Base-by-base conservation (phyloP, 2,329 filamentous ascomycete genomes). In the Nothomitra cinnamomea region DNA sequence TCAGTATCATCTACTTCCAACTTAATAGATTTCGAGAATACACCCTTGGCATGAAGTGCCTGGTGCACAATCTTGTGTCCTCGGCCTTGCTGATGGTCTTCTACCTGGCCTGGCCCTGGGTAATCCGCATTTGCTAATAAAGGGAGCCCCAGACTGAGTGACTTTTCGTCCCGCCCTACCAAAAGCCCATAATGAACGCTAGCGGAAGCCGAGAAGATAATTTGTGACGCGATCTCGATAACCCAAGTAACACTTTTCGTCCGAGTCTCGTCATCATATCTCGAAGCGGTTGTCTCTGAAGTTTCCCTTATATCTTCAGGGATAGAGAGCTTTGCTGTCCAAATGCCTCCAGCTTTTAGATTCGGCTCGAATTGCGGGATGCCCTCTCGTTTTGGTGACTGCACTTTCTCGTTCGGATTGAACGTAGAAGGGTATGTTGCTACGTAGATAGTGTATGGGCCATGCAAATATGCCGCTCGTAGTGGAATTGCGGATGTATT, bases 281-380 rank as follows among this genome's bases (percentile, higher is more conserved):
- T 24, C 21, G 24, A 15, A 3, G 32, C 53, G 66, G 67, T 42
- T 40, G 65, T 68, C 6, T 53, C 52, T 21, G 82, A 83, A 17
- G 71, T 77, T 63, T 83, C 78, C 49, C 86, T 76, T 56, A 92
- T 83, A 57, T 82, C 72, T 53, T 90, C 83, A 0, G 90, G 90
- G 0, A 98, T 82, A 3, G 79, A 74, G 58, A 98, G 76, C 62
- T 82, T 79, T 55, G 87, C 85, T 61, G 81, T 79, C 85, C 89
- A 98, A 47, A 77, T 80, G 5, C 87, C 89, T 28, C 89, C 92
- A 7, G 92, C 89, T 72, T 96, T 96, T 64, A 98, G 77, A 72
- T 95, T 90, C 48, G 92, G 90, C 69, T 98, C 92, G 63, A 92
- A 98, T 61, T 94, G 85, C 15, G 92, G 92, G 1, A 83, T 76